phyloP scores from a whole-genome alignment of 495 filamentous ascomycete species.

The Chaetomium tenue region DNA sequence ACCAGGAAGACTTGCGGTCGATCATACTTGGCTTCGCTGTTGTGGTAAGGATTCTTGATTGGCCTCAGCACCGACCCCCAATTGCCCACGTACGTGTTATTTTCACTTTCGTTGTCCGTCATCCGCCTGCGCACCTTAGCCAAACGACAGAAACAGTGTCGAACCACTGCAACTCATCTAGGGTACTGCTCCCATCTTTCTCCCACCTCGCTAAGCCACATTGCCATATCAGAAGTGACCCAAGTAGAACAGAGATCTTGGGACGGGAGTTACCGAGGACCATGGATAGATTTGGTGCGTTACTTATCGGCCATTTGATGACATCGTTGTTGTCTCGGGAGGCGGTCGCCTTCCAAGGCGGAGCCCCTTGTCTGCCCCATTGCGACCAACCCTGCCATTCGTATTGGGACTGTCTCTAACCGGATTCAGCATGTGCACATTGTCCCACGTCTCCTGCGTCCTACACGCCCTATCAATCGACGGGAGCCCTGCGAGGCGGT shows the following conservation, averaged over 20 bases:
- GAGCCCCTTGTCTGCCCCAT: not conserved
- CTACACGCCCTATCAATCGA: not conserved
- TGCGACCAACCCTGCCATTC: not conserved
- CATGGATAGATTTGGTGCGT: no score
- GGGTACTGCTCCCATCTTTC: no score
- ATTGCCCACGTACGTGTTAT: not conserved
- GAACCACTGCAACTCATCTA: no score
- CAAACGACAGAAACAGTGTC: no score
- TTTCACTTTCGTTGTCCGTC: not conserved
- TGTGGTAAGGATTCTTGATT: not conserved
- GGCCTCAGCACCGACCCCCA: no score
- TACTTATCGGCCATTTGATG: not conserved
- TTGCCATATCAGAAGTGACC: no score
- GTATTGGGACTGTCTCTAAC: not conserved
- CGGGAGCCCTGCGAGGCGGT: not conserved
- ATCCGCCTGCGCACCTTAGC: no score
- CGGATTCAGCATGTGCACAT: not conserved
- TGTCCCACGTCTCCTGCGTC: not conserved
- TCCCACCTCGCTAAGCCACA: no score
- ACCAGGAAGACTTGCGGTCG: slow-evolving; percentile 8
- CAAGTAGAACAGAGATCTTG: no score
- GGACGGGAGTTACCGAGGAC: no score
- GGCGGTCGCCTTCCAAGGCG: not conserved
- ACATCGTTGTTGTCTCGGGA: not conserved
- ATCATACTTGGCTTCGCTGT: slow-evolving; percentile 20